A percentile compares a stretch with the other conserved stretches of the same genome.
Evolutionary conservation across 1,284 basidiomycete species (phyloP).

Genomic region (Trichosporon sp.): DNA sequence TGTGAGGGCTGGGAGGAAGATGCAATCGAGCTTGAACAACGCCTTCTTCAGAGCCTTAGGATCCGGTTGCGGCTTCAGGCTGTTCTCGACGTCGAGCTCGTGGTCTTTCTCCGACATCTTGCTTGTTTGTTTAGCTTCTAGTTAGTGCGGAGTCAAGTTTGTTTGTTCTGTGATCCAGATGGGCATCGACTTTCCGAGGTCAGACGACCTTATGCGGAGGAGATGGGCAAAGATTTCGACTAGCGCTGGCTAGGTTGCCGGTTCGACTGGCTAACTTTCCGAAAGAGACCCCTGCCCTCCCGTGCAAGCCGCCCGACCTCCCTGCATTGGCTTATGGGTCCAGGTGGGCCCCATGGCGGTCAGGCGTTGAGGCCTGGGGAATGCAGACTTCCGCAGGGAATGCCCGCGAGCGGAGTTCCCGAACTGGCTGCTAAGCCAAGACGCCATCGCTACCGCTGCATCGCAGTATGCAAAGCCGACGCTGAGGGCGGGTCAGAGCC

Average conservation of each 20-base stretch:
- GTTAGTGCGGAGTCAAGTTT: background rate
- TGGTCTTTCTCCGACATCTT: slow-evolving; percentile 5
- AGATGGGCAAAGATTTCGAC: slow-evolving; percentile 10
- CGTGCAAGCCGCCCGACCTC: background rate
- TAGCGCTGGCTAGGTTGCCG: background rate
- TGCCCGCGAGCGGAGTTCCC: background rate
- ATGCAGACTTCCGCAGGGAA: background rate
- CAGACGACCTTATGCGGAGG: background rate
- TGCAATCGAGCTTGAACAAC: slow-evolving; percentile 37
- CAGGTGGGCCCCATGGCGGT: slow-evolving; percentile 10
- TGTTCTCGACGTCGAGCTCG: background rate
- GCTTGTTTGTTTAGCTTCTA: background rate
- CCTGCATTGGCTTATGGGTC: background rate
- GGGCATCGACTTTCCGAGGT: background rate
- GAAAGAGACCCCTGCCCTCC: background rate
- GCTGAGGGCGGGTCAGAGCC: background rate
- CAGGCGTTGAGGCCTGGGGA: background rate
- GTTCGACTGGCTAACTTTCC: background rate
- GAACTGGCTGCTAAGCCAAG: background rate
- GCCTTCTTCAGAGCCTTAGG: slow-evolving; percentile 23
- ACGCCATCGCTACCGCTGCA: background rate
- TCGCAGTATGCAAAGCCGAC: background rate
- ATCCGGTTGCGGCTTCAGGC: slow-evolving; percentile 19
- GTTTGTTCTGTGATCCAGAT: background rate
- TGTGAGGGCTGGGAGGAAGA: slow-evolving; percentile 38